Conservation (phyloP, 345 rosid species). For the Eucalyptus rudis region DNA sequence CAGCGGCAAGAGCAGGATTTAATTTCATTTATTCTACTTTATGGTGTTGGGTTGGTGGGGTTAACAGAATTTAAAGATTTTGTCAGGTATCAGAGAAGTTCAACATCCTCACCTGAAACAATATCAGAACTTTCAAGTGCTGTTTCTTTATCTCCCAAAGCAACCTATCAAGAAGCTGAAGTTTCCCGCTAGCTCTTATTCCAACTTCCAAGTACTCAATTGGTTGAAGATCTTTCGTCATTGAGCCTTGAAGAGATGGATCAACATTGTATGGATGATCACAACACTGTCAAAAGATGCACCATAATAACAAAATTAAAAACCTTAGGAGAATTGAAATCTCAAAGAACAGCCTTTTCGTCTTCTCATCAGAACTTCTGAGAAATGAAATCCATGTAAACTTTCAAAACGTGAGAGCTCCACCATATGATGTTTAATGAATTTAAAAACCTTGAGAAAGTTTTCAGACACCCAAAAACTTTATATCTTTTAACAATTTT, state of each 20-base stretch:
- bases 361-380: neutral
- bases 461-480: neutral
- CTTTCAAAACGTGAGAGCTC: neutral
- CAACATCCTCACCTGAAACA: constrained; percentile 60
- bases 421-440: neutral
- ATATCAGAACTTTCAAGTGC: constrained; percentile 52
- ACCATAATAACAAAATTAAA: neutral
- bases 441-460: neutral
- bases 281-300: constrained; percentile 59
- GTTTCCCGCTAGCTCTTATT: constrained; percentile 86
- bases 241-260: constrained; percentile 17
- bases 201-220: constrained; percentile 50
- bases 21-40: neutral
- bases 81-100: neutral
- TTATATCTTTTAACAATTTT: neutral
- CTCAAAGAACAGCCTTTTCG: neutral
- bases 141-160: constrained; percentile 41
- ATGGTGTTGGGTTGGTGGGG: neutral
- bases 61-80: neutral
- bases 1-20: neutral
- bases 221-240: constrained; percentile 17
- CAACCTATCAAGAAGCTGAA: constrained; percentile 64
- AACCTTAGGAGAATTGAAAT: neutral
- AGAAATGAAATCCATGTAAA: neutral
- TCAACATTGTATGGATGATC: constrained; percentile 78